Conservation (phyloP, 2,329 filamentous ascomycete species). For the Aspergillus sp. region DNA sequence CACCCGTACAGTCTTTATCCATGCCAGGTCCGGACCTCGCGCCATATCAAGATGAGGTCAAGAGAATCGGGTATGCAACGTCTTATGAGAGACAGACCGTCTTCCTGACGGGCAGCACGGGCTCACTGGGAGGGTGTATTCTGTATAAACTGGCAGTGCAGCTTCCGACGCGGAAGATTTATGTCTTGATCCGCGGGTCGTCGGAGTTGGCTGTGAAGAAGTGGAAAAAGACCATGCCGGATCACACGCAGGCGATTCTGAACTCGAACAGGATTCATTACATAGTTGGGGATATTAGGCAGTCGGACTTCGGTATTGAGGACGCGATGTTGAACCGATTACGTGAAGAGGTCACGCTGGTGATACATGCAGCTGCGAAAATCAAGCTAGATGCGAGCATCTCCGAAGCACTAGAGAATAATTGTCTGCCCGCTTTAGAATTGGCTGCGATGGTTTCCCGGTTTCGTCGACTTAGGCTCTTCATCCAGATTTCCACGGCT, state of each 20-base stretch:
- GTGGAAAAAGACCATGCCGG: conserved; percentile 33
- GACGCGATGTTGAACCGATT: conserved; percentile 19
- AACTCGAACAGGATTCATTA: conserved; percentile 31
- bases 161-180: conserved; percentile 35
- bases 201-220: conserved; percentile 29
- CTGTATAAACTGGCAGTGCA: conserved; percentile 37
- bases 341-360: conserved; percentile 33
- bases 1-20: background rate
- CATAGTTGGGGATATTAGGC: conserved; percentile 31
- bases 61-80: conserved; percentile 29
- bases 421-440: conserved; percentile 36
- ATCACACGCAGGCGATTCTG: conserved; percentile 30
- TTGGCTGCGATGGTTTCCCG: conserved; percentile 28
- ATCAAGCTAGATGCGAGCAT: conserved; percentile 33
- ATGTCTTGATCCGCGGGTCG: conserved; percentile 30
- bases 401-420: conserved; percentile 31
- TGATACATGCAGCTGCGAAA: conserved; percentile 37
- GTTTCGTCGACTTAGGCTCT: conserved; percentile 31
- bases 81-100: conserved; percentile 30
- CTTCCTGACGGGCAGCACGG: conserved; percentile 35
- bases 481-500: conserved; percentile 35
- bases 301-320: conserved; percentile 30
- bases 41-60: conserved; percentile 23
- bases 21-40: conserved; percentile 4
- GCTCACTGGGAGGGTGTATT: conserved; percentile 36